phyloP scores from a whole-genome alignment of 1,139 yeast species.

The Blastobotrys arbuscula region DNA sequence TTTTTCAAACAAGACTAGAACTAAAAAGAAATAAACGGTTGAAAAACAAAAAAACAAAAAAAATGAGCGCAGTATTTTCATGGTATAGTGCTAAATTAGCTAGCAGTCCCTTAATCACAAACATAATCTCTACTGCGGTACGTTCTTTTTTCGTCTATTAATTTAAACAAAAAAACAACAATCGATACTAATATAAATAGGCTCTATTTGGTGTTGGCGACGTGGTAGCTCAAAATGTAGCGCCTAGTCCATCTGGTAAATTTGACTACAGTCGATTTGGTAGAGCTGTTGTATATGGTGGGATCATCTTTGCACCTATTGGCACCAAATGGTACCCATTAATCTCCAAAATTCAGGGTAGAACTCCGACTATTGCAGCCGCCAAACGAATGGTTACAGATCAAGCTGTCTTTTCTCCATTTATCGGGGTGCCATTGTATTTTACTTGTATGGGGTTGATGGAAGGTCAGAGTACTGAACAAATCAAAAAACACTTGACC shows the following conservation, averaged over 20 bases:
- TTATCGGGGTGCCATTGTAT: constrained; percentile 41
- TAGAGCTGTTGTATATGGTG: constrained; percentile 69
- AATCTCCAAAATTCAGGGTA: constrained; percentile 49
- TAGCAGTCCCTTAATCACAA: constrained; percentile 28
- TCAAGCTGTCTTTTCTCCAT: constrained; percentile 73
- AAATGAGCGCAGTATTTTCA: constrained; percentile 12
- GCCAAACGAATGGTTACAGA: constrained; percentile 56
- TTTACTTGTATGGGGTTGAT: constrained; percentile 60
- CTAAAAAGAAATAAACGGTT: too few relatives aligned
- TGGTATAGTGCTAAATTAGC: constrained; percentile 23
- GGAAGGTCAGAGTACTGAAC: constrained; percentile 44
- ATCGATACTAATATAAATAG: neutral
- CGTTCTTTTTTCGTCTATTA: constrained; percentile 4
- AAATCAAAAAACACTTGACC: constrained; percentile 25
- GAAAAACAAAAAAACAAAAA: neutral
- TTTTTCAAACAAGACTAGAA: too few relatives aligned
- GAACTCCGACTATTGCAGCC: constrained; percentile 28
- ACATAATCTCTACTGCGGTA: constrained; percentile 27
- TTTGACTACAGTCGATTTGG: constrained; percentile 43
- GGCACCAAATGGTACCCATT: constrained; percentile 64
- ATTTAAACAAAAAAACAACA: neutral
- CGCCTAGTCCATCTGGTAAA: constrained; percentile 31
- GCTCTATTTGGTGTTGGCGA: constrained; percentile 73
- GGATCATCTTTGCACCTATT: constrained; percentile 69
- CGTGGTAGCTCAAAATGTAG: constrained; percentile 52